Percentiles rank a stretch among this genome's conserved stretches.
These are phyloP conservation scores for Thinopyrum elongatum DNA, from an alignment of 176 grass and related monocot species.

Conservation along the genomic window DNA sequence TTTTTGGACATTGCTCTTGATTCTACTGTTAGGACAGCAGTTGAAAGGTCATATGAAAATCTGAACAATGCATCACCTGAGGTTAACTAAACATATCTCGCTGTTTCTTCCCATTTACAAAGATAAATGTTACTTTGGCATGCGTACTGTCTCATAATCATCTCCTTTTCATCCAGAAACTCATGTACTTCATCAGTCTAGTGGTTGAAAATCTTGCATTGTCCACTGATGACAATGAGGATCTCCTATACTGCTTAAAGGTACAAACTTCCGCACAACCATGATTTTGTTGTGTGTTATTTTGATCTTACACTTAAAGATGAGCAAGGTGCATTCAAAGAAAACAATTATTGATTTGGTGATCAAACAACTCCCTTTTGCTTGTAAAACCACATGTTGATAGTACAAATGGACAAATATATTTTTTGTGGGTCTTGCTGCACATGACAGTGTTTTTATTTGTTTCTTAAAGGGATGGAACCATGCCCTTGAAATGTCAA, in stretches of 20 bases:
- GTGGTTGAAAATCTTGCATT: constrained; percentile 95
- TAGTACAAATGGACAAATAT: neutral
- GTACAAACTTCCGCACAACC: constrained; percentile 27
- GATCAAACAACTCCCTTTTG: neutral
- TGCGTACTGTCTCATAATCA: constrained; percentile 4
- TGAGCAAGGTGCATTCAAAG: neutral
- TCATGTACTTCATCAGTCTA: constrained; percentile 86
- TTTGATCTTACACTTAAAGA: neutral
- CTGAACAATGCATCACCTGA: constrained; percentile 62
- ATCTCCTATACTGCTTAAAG: constrained; percentile 92
- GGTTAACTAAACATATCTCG: constrained; percentile 32
- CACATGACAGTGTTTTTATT: constrained; percentile 11
- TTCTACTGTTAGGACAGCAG: constrained; percentile 86
- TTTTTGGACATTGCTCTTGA: constrained; percentile 98
- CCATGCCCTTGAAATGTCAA: constrained; percentile 76
- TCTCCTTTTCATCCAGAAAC: constrained; percentile 60
- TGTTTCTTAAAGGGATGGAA: constrained; percentile 76
- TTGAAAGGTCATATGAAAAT: constrained; percentile 82
- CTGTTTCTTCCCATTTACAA: neutral
- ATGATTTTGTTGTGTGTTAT: neutral
- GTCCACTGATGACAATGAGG: constrained; percentile 89
- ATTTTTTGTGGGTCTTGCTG: neutral
- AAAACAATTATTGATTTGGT: neutral
- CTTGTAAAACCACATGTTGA: neutral
- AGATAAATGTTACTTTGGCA: neutral